phyloP scores from a whole-genome alignment of 2,329 filamentous ascomycete genomes.

The Dactylellina sp. region DNA sequence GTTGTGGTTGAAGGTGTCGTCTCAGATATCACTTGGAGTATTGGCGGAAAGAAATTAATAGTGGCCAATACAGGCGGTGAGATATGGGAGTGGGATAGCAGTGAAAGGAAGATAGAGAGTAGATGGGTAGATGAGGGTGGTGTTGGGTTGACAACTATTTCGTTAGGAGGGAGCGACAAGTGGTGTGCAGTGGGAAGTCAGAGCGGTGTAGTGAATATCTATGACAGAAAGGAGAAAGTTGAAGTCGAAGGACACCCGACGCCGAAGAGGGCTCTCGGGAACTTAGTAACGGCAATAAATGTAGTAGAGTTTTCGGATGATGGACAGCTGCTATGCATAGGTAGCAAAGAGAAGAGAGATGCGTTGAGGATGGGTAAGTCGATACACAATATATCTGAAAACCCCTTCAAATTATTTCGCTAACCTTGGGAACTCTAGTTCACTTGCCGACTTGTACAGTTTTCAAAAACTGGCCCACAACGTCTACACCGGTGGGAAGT shows the following conservation, averaged over 20 bases:
- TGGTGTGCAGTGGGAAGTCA: conserved; percentile 91
- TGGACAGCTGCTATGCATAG: conserved; percentile 88
- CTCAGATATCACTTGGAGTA: conserved; percentile 85
- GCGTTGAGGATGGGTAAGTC: conserved; percentile 75
- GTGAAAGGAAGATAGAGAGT: conserved; percentile 75
- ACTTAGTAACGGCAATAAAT: conserved; percentile 87
- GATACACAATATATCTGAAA: conserved; percentile 20
- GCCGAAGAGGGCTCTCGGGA: conserved; percentile 80
- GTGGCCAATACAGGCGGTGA: conserved; percentile 88
- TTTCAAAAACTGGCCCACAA: conserved; percentile 96
- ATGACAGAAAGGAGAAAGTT: conserved; percentile 75
- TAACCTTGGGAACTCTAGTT: conserved; percentile 65
- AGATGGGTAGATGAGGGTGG: conserved; percentile 92
- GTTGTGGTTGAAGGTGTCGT: conserved; percentile 87
- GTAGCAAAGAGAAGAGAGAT: conserved; percentile 87
- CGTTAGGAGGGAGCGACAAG: conserved; percentile 82
- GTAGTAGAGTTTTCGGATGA: conserved; percentile 85
- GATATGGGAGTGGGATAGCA: conserved; percentile 86
- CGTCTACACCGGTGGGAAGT: conserved; percentile 85
- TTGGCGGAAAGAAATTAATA: conserved; percentile 81
- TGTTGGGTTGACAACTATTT: conserved; percentile 83
- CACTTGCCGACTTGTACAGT: conserved; percentile 93
- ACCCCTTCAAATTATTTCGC: conserved; percentile 2
- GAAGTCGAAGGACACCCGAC: conserved; percentile 73
- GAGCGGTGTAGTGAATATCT: conserved; percentile 91